phyloP scores from a whole-genome alignment of 345 rosid species.

The Stellera chamaejasme region DNA sequence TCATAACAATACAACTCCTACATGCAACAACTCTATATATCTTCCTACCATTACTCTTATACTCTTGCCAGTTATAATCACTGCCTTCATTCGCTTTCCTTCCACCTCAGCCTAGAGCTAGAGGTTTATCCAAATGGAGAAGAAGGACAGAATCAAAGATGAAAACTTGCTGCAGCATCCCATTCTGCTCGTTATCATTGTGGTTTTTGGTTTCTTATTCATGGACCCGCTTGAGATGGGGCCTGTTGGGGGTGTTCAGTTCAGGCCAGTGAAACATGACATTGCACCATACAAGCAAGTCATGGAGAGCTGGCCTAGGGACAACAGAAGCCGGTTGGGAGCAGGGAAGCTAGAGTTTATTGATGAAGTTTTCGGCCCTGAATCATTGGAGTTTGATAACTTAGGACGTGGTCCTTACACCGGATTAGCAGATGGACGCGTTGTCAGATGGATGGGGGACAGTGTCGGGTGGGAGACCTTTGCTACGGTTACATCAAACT shows the following conservation, averaged over 20 bases:
- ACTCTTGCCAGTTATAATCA: background rate
- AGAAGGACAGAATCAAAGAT: conserved; percentile 24
- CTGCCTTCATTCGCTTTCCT: background rate
- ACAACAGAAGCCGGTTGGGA: conserved; percentile 52
- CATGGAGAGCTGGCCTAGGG: conserved; percentile 82
- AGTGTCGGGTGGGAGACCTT: conserved; percentile 81
- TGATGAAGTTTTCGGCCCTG: conserved; percentile 78
- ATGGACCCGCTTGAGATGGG: conserved; percentile 74
- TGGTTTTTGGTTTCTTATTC: conserved; percentile 46
- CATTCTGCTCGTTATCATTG: conserved; percentile 33
- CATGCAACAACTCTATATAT: conserved; percentile 2
- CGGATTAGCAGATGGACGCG: conserved; percentile 83
- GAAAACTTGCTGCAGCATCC: conserved; percentile 43
- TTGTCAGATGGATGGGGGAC: conserved; percentile 97
- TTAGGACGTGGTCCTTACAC: conserved; percentile 83
- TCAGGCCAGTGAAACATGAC: conserved; percentile 76
- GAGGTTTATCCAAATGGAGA: conserved; percentile 35
- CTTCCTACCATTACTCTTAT: conserved; percentile 1
- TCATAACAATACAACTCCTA: conserved; percentile 10
- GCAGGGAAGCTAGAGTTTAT: conserved; percentile 71
- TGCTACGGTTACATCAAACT: conserved; percentile 59
- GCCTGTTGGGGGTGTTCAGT: conserved; percentile 62
- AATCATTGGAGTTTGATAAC: conserved; percentile 80
- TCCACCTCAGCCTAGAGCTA: background rate
- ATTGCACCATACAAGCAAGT: conserved; percentile 86